These are phyloP conservation scores for Phallus indusiatus DNA, from an alignment of 768 basidiomycete species.

Conservation along the genomic window DNA sequence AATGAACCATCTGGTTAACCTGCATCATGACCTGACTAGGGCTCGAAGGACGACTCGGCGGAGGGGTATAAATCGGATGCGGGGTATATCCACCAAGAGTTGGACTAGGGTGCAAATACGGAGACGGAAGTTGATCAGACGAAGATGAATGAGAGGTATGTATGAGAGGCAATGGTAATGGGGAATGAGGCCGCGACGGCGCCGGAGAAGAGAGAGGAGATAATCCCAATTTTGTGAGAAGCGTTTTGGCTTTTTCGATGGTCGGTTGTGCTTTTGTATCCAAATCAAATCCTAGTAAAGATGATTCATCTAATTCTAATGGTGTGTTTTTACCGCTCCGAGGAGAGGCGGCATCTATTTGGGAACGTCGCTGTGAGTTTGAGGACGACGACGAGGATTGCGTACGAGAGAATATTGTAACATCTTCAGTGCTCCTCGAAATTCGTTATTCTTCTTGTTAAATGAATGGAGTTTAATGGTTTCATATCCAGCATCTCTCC, in stretches of 20 bases:
- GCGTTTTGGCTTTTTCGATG: not conserved
- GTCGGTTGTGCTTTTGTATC: not conserved
- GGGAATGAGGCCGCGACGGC: not conserved
- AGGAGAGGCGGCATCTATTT: not conserved
- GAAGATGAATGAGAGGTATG: not conserved
- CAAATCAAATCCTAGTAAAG: not conserved
- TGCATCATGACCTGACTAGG: not conserved
- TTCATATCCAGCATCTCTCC: not conserved
- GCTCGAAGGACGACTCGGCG: conserved; percentile 1
- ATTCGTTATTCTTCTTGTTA: too few species aligned
- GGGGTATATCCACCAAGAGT: not conserved
- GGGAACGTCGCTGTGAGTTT: not conserved
- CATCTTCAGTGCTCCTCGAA: too few species aligned
- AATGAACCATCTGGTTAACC: not conserved
- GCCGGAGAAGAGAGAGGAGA: not conserved
- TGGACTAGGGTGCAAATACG: not conserved
- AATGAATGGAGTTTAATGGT: not conserved
- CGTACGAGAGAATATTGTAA: too few species aligned
- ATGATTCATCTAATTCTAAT: not conserved
- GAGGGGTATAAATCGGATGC: conserved; percentile 7
- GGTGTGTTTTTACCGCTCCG: too few species aligned
- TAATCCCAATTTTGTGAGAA: not conserved
- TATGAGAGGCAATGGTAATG: not conserved
- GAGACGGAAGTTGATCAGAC: not conserved
- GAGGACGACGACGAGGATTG: not conserved